phyloP scores from a whole-genome alignment of 2,329 filamentous ascomycete species.

The Aspergillus sergii region DNA sequence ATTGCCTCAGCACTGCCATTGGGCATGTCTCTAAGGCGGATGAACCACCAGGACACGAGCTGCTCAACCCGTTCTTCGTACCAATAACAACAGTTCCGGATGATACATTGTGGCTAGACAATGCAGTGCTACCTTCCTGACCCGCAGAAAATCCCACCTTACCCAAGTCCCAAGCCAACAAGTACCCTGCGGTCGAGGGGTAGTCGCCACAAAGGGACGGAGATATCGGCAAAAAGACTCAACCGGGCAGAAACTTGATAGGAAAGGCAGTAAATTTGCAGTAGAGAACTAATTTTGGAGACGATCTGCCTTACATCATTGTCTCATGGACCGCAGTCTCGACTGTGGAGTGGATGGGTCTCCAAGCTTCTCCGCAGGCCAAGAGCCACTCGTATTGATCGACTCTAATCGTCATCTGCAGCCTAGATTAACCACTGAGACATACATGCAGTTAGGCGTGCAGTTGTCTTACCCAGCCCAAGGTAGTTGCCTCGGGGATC shows the following conservation, averaged over 20 bases:
- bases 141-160: background rate
- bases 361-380: constrained; percentile 8
- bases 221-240: background rate
- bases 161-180: background rate
- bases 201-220: background rate
- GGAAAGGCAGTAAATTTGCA: background rate
- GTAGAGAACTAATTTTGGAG: background rate
- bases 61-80: background rate
- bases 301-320: constrained; percentile 7
- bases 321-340: constrained; percentile 6
- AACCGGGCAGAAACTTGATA: background rate
- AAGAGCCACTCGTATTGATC: constrained; percentile 4
- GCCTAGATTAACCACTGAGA: constrained; percentile 6
- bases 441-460: constrained; percentile 3
- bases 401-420: background rate
- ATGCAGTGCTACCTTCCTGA: constrained; percentile 8
- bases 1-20: background rate
- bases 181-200: background rate
- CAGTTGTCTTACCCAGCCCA: background rate
- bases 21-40: constrained; percentile 5
- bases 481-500: background rate
- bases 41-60: background rate
- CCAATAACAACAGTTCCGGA: constrained; percentile 1
- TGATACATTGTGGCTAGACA: background rate
- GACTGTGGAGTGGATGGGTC: background rate